Percentiles rank a stretch among this genome's conserved stretches.
phyloP scores from a whole-genome alignment of 1,284 basidiomycete species.

The Exsudoporus floridanus region DNA sequence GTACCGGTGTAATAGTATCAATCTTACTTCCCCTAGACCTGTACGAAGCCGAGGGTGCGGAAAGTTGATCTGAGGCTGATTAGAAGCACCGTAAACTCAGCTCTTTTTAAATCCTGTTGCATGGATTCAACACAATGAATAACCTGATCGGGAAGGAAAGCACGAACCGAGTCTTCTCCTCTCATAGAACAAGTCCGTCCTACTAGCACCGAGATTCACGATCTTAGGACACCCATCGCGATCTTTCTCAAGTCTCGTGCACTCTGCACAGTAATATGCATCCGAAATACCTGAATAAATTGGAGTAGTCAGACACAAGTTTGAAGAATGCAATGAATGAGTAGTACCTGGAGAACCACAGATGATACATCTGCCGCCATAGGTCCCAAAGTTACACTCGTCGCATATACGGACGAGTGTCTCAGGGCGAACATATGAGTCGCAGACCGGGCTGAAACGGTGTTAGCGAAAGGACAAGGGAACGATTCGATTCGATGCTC shows the following conservation, averaged over 20 bases:
- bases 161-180: constrained; percentile 58
- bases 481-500: constrained; percentile 28
- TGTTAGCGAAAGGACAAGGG: neutral
- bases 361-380: constrained; percentile 96
- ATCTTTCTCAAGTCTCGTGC: constrained; percentile 95
- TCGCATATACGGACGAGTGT: constrained; percentile 98
- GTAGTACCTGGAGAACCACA: constrained; percentile 86
- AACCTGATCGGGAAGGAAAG: neutral
- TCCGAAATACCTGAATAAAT: constrained; percentile 80
- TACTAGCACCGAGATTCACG: constrained; percentile 89
- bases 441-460: constrained; percentile 85
- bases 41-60: neutral
- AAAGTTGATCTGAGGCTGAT: neutral
- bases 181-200: constrained; percentile 89
- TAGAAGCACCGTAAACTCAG: constrained; percentile 33
- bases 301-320: neutral
- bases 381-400: constrained; percentile 98
- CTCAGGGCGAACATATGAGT: constrained; percentile 98
- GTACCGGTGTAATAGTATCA: constrained; percentile 8
- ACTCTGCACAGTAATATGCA: constrained; percentile 97
- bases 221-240: constrained; percentile 99
- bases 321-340: constrained; percentile 2
- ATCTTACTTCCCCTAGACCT: constrained; percentile 1
- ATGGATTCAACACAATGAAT: constrained; percentile 2
- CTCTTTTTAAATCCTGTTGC: constrained; percentile 76